phyloP scores from a whole-genome alignment of 2,329 filamentous ascomycete species.

The Sclerotinia glacialis region DNA sequence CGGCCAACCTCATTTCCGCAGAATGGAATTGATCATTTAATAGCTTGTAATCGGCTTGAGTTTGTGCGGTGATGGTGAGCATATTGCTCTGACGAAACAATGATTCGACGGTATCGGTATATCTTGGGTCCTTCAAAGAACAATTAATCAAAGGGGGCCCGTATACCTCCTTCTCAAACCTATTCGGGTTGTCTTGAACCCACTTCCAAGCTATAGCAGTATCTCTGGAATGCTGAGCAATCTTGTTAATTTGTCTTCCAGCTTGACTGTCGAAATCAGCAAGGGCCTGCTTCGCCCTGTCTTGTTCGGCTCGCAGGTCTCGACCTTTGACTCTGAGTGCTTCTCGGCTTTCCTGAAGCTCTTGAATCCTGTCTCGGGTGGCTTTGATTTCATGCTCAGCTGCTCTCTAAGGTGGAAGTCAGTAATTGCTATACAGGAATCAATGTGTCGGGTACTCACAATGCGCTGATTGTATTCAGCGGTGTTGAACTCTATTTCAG shows the following conservation, averaged over 20 bases:
- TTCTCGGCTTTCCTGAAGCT: conserved; percentile 33
- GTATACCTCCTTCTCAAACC: conserved; percentile 61
- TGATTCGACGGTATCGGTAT: conserved; percentile 58
- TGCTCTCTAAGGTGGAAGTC: conserved; percentile 45
- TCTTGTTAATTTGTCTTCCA: conserved; percentile 68
- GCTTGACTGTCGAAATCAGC: conserved; percentile 66
- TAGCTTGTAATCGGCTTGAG: conserved; percentile 67
- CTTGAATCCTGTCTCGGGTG: conserved; percentile 44
- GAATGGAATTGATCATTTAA: conserved; percentile 65
- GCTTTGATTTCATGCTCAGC: conserved; percentile 57
- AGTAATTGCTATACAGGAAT: background rate
- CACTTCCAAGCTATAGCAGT: conserved; percentile 73
- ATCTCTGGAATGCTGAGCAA: conserved; percentile 61
- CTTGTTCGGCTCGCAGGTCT: conserved; percentile 43
- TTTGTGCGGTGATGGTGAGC: conserved; percentile 71
- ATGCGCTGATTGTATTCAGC: conserved; percentile 70
- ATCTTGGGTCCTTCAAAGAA: conserved; percentile 57
- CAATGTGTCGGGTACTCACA: conserved; percentile 48
- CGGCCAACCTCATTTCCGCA: conserved; percentile 59
- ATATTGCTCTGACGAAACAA: conserved; percentile 53
- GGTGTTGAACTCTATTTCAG: conserved; percentile 65
- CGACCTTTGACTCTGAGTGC: conserved; percentile 36
- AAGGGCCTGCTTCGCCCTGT: conserved; percentile 49
- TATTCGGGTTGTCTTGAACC: conserved; percentile 67
- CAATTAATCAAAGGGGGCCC: conserved; percentile 65